A percentile compares a stretch with the other conserved stretches of the same genome.
Conservation (phyloP, 2,329 filamentous ascomycete genomes). For the Fusarium tjaetaba region DNA sequence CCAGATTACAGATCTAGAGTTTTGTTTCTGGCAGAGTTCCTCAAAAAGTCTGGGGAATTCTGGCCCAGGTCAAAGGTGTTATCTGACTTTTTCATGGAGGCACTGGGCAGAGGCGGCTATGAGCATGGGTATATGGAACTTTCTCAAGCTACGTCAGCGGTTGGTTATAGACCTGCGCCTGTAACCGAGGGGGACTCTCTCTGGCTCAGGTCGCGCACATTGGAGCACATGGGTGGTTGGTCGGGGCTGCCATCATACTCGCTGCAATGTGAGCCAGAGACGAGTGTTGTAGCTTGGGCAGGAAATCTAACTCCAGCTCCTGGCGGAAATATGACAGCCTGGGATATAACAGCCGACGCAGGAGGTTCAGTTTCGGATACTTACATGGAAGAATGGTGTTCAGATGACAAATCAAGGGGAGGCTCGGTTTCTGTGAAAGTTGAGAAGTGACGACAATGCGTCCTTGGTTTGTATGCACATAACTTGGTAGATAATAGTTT, state of each 20-base stretch:
- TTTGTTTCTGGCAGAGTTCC: constrained; percentile 14
- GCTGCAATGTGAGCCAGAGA: neutral
- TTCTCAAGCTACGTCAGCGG: neutral
- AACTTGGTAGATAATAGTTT: neutral
- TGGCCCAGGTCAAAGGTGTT: constrained; percentile 29
- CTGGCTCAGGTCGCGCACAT: neutral
- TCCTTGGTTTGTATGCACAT: neutral
- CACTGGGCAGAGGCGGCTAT: neutral
- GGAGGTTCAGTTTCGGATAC: neutral
- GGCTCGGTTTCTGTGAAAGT: neutral
- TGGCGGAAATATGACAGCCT: neutral
- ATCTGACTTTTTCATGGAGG: neutral
- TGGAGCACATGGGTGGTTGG: neutral
- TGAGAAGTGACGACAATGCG: neutral
- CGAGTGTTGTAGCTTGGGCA: neutral
- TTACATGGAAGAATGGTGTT: neutral
- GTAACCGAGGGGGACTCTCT: neutral
- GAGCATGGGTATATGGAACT: neutral
- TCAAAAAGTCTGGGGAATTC: constrained; percentile 32
- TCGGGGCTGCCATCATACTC: neutral
- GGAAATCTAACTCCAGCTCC: neutral
- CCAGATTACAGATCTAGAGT: constrained; percentile 14
- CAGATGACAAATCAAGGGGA: neutral
- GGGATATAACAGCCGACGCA: neutral
- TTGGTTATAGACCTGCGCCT: neutral